Conservation (phyloP, 179 eudicot species). For the Gypsophila paniculata region DNA sequence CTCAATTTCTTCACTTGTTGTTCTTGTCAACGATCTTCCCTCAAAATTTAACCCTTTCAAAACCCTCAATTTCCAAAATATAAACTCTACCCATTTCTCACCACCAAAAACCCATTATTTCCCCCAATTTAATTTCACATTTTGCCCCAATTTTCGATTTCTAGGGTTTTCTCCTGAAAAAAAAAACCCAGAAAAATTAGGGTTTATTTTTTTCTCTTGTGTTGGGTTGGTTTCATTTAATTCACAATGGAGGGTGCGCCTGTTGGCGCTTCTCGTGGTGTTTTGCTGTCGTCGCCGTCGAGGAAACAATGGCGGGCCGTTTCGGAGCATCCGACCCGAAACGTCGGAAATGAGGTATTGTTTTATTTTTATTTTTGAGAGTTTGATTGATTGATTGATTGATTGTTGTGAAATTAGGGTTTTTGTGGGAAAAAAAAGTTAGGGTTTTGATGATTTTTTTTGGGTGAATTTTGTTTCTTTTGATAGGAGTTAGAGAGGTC, state of each 20-base stretch:
- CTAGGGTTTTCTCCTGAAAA: constrained; percentile 28
- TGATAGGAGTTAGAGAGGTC: constrained; percentile 65
- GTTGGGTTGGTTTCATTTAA: background rate
- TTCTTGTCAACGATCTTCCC: constrained; percentile 30
- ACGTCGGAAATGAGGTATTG: constrained; percentile 47
- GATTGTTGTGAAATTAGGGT: constrained; percentile 24
- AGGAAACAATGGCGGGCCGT: constrained; percentile 86
- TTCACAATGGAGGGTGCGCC: constrained; percentile 67
- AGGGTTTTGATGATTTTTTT: constrained; percentile 31
- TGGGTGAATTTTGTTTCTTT: constrained; percentile 9
- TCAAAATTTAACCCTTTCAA: constrained; percentile 19
- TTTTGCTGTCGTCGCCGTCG: constrained; percentile 45
- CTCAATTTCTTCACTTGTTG: background rate
- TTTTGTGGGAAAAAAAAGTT: background rate
- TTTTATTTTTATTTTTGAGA: constrained; percentile 11
- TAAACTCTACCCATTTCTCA: constrained; percentile 3
- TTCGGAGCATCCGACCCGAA: constrained; percentile 58
- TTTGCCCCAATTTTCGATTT: constrained; percentile 16
- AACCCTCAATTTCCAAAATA: constrained; percentile 24
- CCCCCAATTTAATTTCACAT: background rate
- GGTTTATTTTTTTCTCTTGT: constrained; percentile 23
- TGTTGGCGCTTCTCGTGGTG: constrained; percentile 51
- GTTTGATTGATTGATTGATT: background rate
- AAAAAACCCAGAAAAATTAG: constrained; percentile 22
- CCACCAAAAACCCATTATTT: background rate